Evolutionary conservation across 2,329 filamentous ascomycete species (phyloP).

Genomic region (Hypoxylon sp.): DNA sequence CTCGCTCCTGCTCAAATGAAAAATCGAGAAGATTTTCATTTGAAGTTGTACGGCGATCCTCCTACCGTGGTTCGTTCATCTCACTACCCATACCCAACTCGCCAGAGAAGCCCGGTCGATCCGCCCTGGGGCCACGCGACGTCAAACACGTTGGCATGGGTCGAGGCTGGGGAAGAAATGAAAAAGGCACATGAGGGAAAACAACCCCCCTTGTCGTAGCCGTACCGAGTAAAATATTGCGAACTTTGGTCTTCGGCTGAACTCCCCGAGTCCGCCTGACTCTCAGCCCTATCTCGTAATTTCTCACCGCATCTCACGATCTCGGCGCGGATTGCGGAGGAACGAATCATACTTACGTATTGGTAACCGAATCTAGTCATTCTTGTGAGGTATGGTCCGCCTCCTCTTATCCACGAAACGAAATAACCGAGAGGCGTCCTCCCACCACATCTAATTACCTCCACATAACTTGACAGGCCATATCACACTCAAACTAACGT

Average conservation of each 20-base stretch:
- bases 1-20: conserved; percentile 24
- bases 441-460: neutral
- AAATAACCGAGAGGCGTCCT: neutral
- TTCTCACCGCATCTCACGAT: conserved; percentile 12
- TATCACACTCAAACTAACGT: neutral
- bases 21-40: conserved; percentile 4
- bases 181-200: neutral
- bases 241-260: neutral
- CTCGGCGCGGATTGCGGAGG: neutral
- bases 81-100: neutral
- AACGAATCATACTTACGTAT: conserved; percentile 3
- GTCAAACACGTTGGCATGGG: conserved; percentile 6
- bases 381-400: neutral
- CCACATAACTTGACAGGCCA: neutral
- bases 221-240: conserved; percentile 8
- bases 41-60: conserved; percentile 20
- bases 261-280: conserved; percentile 9
- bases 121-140: neutral
- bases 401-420: neutral
- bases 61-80: conserved; percentile 7
- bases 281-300: conserved; percentile 17
- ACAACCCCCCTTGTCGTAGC: neutral
- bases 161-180: conserved; percentile 2
- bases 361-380: neutral
- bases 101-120: neutral